Conservation (phyloP, 345 rosid species). For the Streptanthus diversifolius region DNA sequence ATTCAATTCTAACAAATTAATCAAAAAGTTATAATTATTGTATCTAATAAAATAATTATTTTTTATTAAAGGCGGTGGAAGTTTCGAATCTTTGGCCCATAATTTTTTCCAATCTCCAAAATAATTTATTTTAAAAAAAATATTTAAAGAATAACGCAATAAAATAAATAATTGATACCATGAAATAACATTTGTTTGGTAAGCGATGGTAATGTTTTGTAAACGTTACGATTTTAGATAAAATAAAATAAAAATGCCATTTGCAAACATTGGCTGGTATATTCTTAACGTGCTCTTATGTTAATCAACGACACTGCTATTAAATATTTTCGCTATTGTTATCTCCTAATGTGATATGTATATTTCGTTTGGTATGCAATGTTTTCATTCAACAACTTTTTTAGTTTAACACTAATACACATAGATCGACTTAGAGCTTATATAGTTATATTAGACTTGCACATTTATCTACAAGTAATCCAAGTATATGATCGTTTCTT, state of each 20-base stretch:
- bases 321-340: not conserved
- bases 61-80: no score
- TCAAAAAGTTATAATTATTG: no score
- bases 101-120: no score
- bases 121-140: no score
- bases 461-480: not conserved
- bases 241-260: not conserved
- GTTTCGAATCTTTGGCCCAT: no score
- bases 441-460: not conserved
- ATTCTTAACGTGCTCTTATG: no score
- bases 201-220: not conserved
- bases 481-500: not conserved
- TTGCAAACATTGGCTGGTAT: no score
- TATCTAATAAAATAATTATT: no score
- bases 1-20: no score
- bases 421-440: not conserved
- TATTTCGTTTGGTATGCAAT: not conserved
- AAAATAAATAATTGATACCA: not conserved
- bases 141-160: no score
- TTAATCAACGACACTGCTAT: not conserved
- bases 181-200: not conserved
- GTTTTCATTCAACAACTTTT: not conserved
- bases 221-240: not conserved
- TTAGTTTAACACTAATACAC: not conserved
- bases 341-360: not conserved